Conservation (phyloP, 345 rosid genomes). For the Heritiera littoralis region DNA sequence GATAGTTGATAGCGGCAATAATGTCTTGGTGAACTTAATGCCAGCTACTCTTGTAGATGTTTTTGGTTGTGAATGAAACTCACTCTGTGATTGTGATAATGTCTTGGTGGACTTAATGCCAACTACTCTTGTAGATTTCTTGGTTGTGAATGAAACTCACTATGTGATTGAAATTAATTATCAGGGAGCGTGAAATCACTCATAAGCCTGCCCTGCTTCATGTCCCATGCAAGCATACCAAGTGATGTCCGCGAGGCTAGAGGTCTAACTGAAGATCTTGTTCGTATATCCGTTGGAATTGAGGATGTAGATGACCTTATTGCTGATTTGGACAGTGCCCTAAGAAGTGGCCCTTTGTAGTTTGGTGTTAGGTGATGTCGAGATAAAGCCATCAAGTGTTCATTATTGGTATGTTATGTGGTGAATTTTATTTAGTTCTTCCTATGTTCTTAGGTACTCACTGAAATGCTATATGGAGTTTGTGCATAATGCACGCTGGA, state of each 20-base stretch:
- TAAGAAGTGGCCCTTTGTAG: conserved; percentile 58
- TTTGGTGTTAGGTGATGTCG: background rate
- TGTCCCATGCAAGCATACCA: conserved; percentile 96
- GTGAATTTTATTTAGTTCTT: background rate
- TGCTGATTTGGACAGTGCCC: conserved; percentile 73
- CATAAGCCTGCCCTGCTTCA: conserved; percentile 96
- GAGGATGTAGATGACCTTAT: conserved; percentile 92
- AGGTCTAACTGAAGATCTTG: conserved; percentile 79
- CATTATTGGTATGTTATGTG: background rate
- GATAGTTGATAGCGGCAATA: background rate
- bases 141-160: background rate
- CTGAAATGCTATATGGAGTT: background rate
- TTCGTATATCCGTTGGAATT: conserved; percentile 49
- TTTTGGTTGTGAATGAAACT: background rate
- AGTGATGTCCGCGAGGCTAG: conserved; percentile 73
- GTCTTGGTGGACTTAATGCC: background rate
- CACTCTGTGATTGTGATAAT: background rate
- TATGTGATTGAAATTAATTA: background rate
- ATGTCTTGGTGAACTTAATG: background rate
- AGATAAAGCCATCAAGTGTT: background rate
- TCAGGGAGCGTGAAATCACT: conserved; percentile 93
- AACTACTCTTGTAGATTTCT: background rate
- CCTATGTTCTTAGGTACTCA: background rate
- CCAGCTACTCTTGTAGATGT: background rate
- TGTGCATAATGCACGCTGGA: background rate